Base-by-base conservation (phyloP, 2,329 filamentous ascomycete species). In the Penicillium italicum region DNA sequence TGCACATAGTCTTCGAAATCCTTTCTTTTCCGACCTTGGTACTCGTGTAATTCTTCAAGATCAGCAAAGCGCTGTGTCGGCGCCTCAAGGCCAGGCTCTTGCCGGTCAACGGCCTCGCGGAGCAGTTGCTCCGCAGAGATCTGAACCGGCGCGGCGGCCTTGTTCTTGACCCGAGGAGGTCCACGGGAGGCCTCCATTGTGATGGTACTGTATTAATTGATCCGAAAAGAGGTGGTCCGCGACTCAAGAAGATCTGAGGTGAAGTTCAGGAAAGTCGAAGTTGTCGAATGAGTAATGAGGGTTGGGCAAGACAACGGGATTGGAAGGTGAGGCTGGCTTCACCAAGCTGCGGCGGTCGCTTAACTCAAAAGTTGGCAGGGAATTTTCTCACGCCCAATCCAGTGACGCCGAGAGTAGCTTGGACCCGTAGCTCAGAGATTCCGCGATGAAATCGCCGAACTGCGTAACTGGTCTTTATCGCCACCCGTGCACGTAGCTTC, bases 1-100 rank as follows among this genome's bases (percentile, higher is more conserved):
- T 91, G 87, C 58, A 97, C 90, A 87, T 97, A 97, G 79, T 96
- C 90, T 76, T 99, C 94, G 66, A 96, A 99, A 69, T 96, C 94
- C 74, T 92, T 94, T 65, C 94, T 84, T 78, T 97, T 97, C 62
- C 94, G 85, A 52, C 92, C 93, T 76, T 99, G 94, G 75, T 90
- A 96, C 76, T 97, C 94, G 78, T 97, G 93, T 45, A 99, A 85
- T 79, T 99, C 94, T 79, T 99, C 94, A 66, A 99, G 84, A 68
- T 99, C 94, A 63, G 90, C 90, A 67, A 99, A 97, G 42, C 92
- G 88, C 76, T 97, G 92, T 16, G 92, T 96, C 1, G 94, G 94
- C 48, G 91, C 90, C 74, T 96, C 88, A 51, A 97, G 79, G 38
- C 85, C 85, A 33, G 88, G 86, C 77, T 99, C 94, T 77, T 97